Evolutionary conservation across 768 basidiomycete genomes (phyloP).

Genomic region (Kwoniella dejecticola): DNA sequence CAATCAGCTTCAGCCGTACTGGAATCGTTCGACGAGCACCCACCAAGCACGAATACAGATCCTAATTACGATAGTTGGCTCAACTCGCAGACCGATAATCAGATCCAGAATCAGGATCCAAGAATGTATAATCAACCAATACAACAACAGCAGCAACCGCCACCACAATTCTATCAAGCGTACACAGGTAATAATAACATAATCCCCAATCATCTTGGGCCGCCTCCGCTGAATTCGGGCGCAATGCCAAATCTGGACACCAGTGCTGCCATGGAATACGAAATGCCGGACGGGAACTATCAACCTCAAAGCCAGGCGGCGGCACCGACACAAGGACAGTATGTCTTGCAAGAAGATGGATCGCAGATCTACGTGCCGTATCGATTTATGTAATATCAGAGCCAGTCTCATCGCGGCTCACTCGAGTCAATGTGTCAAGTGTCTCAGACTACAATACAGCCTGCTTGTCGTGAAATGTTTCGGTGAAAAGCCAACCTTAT

Average conservation of each 20-base stretch:
- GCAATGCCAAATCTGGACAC: background rate
- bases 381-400: slow-evolving; percentile 2
- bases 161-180: background rate
- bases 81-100: background rate
- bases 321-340: slow-evolving; percentile 1
- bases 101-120: background rate
- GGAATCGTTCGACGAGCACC: no score
- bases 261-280: background rate
- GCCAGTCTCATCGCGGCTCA: no score
- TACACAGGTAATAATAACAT: background rate
- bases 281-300: slow-evolving; percentile 3
- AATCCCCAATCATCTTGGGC: slow-evolving; percentile 11
- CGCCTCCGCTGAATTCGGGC: slow-evolving; percentile 7
- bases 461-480: no score
- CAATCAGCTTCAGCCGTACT: background rate
- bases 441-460: no score
- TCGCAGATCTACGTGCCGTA: slow-evolving; percentile 20
- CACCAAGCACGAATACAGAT: background rate
- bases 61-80: background rate
- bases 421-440: no score
- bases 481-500: no score
- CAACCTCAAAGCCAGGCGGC: background rate
- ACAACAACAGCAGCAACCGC: background rate
- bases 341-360: slow-evolving; percentile 18
- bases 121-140: slow-evolving; percentile 5